These are phyloP conservation scores for Salvia hispanica DNA, from an alignment of 257 asterid genomes.

Conservation along the genomic window DNA sequence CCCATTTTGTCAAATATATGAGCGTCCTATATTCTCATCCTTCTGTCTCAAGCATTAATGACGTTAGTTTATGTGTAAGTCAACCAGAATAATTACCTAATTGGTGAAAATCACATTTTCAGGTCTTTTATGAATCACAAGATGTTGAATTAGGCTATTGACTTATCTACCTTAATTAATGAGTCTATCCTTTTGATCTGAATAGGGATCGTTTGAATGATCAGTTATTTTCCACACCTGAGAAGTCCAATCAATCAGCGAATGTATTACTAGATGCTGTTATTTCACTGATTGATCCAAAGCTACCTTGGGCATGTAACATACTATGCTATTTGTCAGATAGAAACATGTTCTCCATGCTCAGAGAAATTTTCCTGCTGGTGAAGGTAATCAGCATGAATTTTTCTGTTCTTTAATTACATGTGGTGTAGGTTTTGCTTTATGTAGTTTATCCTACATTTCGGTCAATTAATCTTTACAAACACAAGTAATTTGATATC, in stretches of 20 bases:
- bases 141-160: constrained; percentile 13
- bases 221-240: constrained; percentile 53
- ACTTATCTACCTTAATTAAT: constrained; percentile 26
- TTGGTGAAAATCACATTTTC: constrained; percentile 21
- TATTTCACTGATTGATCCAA: constrained; percentile 54
- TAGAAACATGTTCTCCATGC: constrained; percentile 63
- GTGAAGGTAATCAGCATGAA: constrained; percentile 58
- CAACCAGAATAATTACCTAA: constrained; percentile 9
- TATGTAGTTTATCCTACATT: neutral
- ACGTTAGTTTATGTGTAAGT: constrained; percentile 9
- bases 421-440: constrained; percentile 1
- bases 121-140: constrained; percentile 9
- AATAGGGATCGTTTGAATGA: constrained; percentile 66
- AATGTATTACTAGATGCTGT: constrained; percentile 65
- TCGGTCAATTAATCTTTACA: constrained; percentile 14
- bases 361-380: constrained; percentile 70
- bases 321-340: constrained; percentile 63
- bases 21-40: constrained; percentile 19
- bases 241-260: constrained; percentile 55
- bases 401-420: constrained; percentile 14
- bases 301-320: constrained; percentile 90
- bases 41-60: constrained; percentile 21
- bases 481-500: constrained; percentile 12
- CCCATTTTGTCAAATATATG: constrained; percentile 7
- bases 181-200: constrained; percentile 29